Evolutionary conservation across 495 filamentous ascomycete genomes (phyloP).

Genomic region (Bacidia rubella): DNA sequence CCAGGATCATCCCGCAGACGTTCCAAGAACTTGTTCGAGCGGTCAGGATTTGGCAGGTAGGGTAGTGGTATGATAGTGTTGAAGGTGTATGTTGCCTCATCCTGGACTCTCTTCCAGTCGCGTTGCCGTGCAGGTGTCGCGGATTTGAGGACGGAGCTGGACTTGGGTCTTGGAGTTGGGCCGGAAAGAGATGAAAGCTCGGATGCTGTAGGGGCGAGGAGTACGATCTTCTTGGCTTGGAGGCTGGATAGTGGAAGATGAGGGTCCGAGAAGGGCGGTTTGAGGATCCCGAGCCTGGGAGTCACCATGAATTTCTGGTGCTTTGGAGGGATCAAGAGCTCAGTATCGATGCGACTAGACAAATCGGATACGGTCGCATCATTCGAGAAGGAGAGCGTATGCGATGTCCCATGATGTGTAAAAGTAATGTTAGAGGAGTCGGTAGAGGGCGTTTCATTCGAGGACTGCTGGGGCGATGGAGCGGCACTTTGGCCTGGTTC

Average conservation of each 20-base stretch:
- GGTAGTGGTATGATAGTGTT: conserved; percentile 58
- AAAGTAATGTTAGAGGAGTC: conserved; percentile 33
- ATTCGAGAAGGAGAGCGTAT: conserved; percentile 29
- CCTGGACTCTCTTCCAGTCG: conserved; percentile 34
- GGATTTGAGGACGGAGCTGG: conserved; percentile 29
- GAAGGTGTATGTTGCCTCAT: conserved; percentile 65
- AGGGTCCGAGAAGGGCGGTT: conserved; percentile 46
- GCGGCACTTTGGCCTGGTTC: too few relatives aligned
- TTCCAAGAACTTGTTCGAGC: conserved; percentile 57
- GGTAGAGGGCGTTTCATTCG: background rate
- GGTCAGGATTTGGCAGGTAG: conserved; percentile 61
- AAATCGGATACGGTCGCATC: conserved; percentile 50
- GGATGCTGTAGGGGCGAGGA: conserved; percentile 45
- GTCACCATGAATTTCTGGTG: conserved; percentile 70
- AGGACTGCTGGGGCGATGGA: background rate
- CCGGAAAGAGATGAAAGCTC: conserved; percentile 36
- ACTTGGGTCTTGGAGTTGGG: conserved; percentile 28
- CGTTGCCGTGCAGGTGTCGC: conserved; percentile 23
- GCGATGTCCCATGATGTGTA: conserved; percentile 40
- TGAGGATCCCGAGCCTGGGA: conserved; percentile 52
- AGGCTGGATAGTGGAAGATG: conserved; percentile 38
- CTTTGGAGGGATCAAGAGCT: conserved; percentile 45
- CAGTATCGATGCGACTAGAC: conserved; percentile 30
- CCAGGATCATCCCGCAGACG: conserved; percentile 72
- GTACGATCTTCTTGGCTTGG: conserved; percentile 41